Conservation (phyloP, 2,329 filamentous ascomycete genomes). For the Fusarium sp. region DNA sequence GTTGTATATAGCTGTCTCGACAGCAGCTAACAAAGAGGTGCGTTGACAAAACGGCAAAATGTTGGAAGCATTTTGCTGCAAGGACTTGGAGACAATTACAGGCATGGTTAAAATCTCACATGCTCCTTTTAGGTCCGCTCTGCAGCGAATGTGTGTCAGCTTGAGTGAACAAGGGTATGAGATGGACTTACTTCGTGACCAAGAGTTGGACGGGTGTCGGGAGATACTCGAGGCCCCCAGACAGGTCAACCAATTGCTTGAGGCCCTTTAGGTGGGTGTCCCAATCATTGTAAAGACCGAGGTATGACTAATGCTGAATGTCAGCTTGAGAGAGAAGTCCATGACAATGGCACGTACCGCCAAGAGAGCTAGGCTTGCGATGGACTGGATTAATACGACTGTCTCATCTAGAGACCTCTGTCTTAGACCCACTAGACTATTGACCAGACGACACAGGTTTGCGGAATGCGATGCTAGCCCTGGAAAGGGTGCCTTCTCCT, state of each 20-base stretch:
- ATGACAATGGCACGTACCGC: not conserved
- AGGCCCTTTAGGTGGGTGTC: not conserved
- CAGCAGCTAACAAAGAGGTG: not conserved
- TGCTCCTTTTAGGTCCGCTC: not conserved
- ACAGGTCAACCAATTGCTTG: not conserved
- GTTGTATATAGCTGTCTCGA: not conserved
- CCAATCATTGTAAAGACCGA: not conserved
- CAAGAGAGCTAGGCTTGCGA: not conserved
- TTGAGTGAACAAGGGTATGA: not conserved
- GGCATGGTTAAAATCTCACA: not conserved
- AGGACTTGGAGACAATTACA: not conserved
- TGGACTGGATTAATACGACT: not conserved
- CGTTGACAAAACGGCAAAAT: not conserved
- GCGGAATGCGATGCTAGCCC: not conserved
- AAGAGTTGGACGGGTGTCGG: not conserved
- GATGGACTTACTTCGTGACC: not conserved
- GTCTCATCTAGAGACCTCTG: not conserved
- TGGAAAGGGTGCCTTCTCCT: not conserved
- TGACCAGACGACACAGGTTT: not conserved
- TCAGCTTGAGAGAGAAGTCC: not conserved
- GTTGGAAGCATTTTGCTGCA: fast-evolving
- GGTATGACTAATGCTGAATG: not conserved
- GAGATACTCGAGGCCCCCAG: not conserved
- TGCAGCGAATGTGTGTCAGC: not conserved
- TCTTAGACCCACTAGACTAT: not conserved